Evolutionary conservation across 805 yeast genomes (phyloP), one percentile per base, ranked within the genome.

Genomic region (Ogataea neopini): DNA sequence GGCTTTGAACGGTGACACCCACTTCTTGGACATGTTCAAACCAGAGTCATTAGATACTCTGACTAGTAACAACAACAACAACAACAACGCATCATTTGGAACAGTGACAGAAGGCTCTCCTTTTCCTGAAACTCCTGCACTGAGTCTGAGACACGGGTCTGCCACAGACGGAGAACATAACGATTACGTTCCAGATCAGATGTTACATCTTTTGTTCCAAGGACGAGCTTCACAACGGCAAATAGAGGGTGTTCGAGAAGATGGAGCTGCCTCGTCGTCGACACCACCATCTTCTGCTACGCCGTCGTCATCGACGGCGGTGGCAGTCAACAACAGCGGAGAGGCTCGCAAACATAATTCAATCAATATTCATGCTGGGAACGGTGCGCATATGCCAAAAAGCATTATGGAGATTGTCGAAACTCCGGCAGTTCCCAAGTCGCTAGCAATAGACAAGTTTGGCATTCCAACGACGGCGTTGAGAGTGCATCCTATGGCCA

Each of bases 401-500:
- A 66, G 72, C 9, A 72, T 80, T n/a, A 80, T 80, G 83, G 73
- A 70, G 35, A 75, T 78, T 8, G 70, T 72, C 3, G 68, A 58
- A 62, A 54, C 76, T 63, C 32, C 62, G 53, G 75, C 77, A 22
- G 62, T 73, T 35, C 68, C 79, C 4, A 74, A 73, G 17, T 70
- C 76, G 19, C 70, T 79, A 29, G 69, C 69, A 60, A 51, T 63
- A 56, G 60, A 67, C 59, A 50, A 62, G 51, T 62, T 66, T 47
- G 69, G 70, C n/a, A 59, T 85, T 3, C 88, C 90, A 1, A 73
- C 77, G 1, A 76, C 83, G 0, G 85, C 89, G 0, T 60, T 86
- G 35, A 77, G 75, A 49, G 80, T 84, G 2, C 80, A 80, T 54
- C 88, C 95, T 1, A 71, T 87, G 56, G 80, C 95, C 0, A 67